Percentiles rank a stretch among this genome's conserved stretches.
These are phyloP conservation scores for Neltuma alba DNA, from an alignment of 306 rosid species.

Conservation along the genomic window DNA sequence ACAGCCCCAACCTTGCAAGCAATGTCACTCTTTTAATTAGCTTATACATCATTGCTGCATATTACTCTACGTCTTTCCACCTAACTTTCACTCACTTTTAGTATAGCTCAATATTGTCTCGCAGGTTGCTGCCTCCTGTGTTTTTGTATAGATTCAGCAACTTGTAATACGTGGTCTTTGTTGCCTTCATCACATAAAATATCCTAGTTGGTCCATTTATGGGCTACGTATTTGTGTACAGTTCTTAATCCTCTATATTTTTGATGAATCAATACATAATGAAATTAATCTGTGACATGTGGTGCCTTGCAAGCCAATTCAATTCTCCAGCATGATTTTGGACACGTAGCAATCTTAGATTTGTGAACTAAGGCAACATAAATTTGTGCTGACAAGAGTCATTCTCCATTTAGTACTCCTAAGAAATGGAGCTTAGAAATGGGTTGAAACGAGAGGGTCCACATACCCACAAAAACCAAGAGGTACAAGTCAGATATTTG, in stretches of 20 bases:
- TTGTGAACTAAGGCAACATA: background rate
- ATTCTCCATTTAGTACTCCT: background rate
- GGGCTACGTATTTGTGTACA: conserved; percentile 12
- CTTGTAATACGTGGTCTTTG: background rate
- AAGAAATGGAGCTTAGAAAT: conserved; percentile 3
- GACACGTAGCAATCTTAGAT: conserved; percentile 23
- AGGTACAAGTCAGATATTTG: conserved; percentile 59
- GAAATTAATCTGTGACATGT: conserved; percentile 7
- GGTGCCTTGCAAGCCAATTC: conserved; percentile 42
- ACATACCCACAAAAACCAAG: conserved; percentile 45
- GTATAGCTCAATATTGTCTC: background rate
- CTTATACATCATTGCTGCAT: conserved; percentile 28
- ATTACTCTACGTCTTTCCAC: conserved; percentile 25
- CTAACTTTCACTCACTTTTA: background rate
- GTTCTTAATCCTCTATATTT: background rate
- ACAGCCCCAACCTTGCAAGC: conserved; percentile 47
- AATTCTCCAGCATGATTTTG: background rate
- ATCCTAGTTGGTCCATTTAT: background rate
- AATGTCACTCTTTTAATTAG: conserved; percentile 28
- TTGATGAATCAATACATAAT: background rate
- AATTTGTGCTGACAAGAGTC: background rate
- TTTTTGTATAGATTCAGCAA: background rate
- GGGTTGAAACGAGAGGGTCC: conserved; percentile 36
- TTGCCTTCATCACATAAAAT: background rate
- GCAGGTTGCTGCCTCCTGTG: background rate